These are phyloP conservation scores for Kwoniella sp. DNA, from an alignment of 768 basidiomycete species.

Conservation along the genomic window DNA sequence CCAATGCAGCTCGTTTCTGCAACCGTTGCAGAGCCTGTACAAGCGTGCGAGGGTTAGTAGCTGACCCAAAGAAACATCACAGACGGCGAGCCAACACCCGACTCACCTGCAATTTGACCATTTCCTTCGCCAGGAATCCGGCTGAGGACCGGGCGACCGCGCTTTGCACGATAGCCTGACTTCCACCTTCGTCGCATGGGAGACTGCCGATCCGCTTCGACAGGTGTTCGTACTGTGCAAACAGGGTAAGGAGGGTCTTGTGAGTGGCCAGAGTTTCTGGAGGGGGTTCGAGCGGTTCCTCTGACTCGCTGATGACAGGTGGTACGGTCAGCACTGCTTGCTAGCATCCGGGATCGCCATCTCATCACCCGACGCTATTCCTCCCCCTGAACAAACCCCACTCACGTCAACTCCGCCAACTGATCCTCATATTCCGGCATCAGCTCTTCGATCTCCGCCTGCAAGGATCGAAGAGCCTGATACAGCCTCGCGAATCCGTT, in stretches of 20 bases:
- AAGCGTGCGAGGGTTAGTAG: too few species aligned
- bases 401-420: conserved; percentile 64
- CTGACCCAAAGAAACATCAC: too few species aligned
- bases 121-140: conserved; percentile 79
- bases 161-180: conserved; percentile 76
- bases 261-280: conserved; percentile 55
- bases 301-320: conserved; percentile 3
- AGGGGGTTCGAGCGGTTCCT: conserved; percentile 52
- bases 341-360: background rate
- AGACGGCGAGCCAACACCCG: background rate
- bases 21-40: conserved; percentile 39
- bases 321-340: background rate
- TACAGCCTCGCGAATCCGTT: conserved; percentile 69
- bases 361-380: too few species aligned
- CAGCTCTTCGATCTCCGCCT: conserved; percentile 82
- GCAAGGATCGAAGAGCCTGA: conserved; percentile 67
- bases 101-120: conserved; percentile 71
- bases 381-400: too few species aligned
- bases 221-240: conserved; percentile 81
- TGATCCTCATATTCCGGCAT: conserved; percentile 87
- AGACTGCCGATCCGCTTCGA: conserved; percentile 76
- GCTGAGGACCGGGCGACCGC: conserved; percentile 74
- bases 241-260: conserved; percentile 76
- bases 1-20: conserved; percentile 33
- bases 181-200: conserved; percentile 61